These are phyloP conservation scores for Tulasnella sp. DNA, from an alignment of 768 basidiomycete species.

Conservation along the genomic window DNA sequence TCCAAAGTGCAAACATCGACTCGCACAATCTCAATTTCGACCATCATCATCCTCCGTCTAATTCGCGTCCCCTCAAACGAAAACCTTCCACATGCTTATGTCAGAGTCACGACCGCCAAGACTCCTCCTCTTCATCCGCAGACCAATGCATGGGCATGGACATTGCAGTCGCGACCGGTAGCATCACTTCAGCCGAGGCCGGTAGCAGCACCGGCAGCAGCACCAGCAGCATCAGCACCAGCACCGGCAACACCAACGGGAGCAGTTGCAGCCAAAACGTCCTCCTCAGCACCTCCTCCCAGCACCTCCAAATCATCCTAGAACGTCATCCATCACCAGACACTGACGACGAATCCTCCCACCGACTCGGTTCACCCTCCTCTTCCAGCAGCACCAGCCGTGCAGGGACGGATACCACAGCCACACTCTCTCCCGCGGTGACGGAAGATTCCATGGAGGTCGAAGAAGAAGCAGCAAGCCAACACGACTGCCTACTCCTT, in stretches of 20 bases:
- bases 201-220: not conserved
- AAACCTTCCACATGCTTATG: not conserved
- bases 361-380: not conserved
- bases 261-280: not conserved
- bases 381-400: not conserved
- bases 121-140: not conserved
- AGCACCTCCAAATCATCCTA: not conserved
- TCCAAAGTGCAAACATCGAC: not conserved
- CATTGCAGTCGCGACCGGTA: not conserved
- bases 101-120: not conserved
- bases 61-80: not conserved
- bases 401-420: slow-evolving; percentile 5
- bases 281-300: not conserved
- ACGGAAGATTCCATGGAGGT: slow-evolving; percentile 6
- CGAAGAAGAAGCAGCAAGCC: not conserved
- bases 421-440: slow-evolving; percentile 1
- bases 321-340: slow-evolving; percentile 7
- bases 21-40: slow-evolving; percentile 3
- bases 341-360: slow-evolving; percentile 1
- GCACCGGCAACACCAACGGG: too few relatives aligned
- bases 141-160: not conserved
- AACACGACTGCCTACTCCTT: not conserved
- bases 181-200: not conserved
- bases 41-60: not conserved
- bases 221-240: too few relatives aligned